Evolutionary conservation across 1,284 basidiomycete genomes (phyloP).

Genomic region (Trametes hirsuta): DNA sequence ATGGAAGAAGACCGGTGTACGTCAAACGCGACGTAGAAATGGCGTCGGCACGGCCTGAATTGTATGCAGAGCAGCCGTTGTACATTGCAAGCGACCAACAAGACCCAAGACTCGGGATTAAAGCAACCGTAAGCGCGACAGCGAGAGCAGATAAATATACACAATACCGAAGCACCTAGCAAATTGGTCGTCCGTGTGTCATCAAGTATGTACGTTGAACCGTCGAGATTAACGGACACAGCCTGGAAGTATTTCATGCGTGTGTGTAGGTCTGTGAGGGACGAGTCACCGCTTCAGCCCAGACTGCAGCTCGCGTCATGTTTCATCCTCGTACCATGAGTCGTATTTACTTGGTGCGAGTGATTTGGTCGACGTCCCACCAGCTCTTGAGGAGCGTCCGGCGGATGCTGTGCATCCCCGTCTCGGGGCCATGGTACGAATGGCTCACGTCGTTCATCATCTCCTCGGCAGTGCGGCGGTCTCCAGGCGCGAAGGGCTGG

Average conservation of each 20-base stretch:
- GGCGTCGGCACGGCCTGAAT: too few species aligned
- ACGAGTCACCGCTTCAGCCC: too few species aligned
- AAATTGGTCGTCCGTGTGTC: background rate
- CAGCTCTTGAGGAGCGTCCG: conserved; percentile 58
- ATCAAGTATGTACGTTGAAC: conserved; percentile 13
- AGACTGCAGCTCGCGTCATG: too few species aligned
- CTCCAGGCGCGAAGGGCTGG: conserved; percentile 68
- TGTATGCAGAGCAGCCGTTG: background rate
- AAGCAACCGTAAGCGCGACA: conserved; percentile 8
- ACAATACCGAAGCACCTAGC: background rate
- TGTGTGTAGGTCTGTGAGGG: background rate
- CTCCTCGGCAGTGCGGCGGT: conserved; percentile 58
- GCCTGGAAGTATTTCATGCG: too few species aligned
- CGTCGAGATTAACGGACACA: conserved; percentile 5
- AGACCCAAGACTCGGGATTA: conserved; percentile 1
- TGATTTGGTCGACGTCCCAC: conserved; percentile 50
- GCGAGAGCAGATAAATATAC: conserved; percentile 12
- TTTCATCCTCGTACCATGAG: background rate
- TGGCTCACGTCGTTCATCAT: conserved; percentile 44
- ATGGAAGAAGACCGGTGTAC: too few species aligned
- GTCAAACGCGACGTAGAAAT: too few species aligned
- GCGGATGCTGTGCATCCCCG: conserved; percentile 53
- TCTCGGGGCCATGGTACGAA: conserved; percentile 40
- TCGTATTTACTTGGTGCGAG: conserved; percentile 20
- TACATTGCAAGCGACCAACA: background rate